Evolutionary conservation across 768 basidiomycete species (phyloP).

Genomic region (Pholiota molesta): DNA sequence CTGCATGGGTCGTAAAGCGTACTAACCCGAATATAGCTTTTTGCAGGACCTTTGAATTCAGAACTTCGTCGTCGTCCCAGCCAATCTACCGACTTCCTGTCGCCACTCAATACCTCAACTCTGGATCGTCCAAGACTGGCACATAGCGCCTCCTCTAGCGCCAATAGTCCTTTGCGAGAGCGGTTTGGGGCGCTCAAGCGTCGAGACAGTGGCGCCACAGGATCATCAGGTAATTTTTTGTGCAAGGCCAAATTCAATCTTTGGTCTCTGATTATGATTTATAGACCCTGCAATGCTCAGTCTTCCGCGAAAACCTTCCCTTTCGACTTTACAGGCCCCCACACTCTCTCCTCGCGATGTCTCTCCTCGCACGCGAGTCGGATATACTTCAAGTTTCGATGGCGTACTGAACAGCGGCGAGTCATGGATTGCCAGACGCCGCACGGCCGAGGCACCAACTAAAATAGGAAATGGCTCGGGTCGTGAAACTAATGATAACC

Average conservation of each 20-base stretch:
- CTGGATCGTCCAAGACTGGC: constrained; percentile 62
- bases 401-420: constrained; percentile 72
- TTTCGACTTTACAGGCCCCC: constrained; percentile 63
- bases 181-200: constrained; percentile 66
- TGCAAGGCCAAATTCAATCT: constrained; percentile 8
- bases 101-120: constrained; percentile 55
- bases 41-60: constrained; percentile 82
- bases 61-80: constrained; percentile 75
- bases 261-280: constrained; percentile 4
- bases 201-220: constrained; percentile 52
- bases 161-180: constrained; percentile 64
- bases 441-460: constrained; percentile 56
- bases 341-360: constrained; percentile 61
- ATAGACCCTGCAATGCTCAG: constrained; percentile 61
- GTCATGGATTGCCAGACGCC: constrained; percentile 67
- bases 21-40: constrained; percentile 57
- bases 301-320: constrained; percentile 68
- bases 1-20: constrained; percentile 18
- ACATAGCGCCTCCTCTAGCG: constrained; percentile 48
- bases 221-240: constrained; percentile 49
- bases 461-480: constrained; percentile 41
- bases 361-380: constrained; percentile 69
- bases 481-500: constrained; percentile 42
- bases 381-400: constrained; percentile 66
- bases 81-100: constrained; percentile 75